Evolutionary conservation across 2,329 filamentous ascomycete genomes (phyloP), one percentile per base, ranked within the genome.

Genomic region (Emericellopsis atlantica): DNA sequence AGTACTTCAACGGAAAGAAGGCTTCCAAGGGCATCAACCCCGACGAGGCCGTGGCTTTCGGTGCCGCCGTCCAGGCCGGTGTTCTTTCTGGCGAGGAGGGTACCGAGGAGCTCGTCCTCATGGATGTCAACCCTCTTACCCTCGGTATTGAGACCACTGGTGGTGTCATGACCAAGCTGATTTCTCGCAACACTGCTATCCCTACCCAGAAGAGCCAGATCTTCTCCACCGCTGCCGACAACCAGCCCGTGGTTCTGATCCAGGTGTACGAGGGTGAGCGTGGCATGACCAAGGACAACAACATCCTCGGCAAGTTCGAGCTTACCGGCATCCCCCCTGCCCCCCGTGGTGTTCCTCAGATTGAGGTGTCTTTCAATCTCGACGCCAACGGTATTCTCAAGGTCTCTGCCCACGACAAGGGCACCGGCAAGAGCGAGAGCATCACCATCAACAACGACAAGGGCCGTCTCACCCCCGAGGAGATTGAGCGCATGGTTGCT

Each of bases 401-500:
- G 75, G 92, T 98, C 48, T 86, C 84, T 50, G 92, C 92, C 51
- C 81, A 84, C 57, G 92, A 98, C 69, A 96, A 96, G 83, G 92
- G 89, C 61, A 95, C 90, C 56, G 92, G 92, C 66, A 95, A 96
- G 78, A 79, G 77, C 48, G 88, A 98, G 75, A 88, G 84, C 48
- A 96, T 98, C 65, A 96, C 92, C 54, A 98, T 98, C 62, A 96
- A 84, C 70, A 96, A 98, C 72, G 92, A 98, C 72, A 96, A 96
- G 81, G 92, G 92, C 52, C 90, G 92, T 64, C 82, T 98, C 40
- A 88, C 84, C 55, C 83, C 84, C 58, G 92, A 98, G 54, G 92
- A 98, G 67, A 98, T 98, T 54, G 90, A 96, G 66, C 92, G 92
- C 66, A 98, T 98, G 92, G 88, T 98, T 49, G 81, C 83, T 53